These are phyloP conservation scores for Picea abies DNA, from an alignment of 83 land plant species.

Conservation along the genomic window DNA sequence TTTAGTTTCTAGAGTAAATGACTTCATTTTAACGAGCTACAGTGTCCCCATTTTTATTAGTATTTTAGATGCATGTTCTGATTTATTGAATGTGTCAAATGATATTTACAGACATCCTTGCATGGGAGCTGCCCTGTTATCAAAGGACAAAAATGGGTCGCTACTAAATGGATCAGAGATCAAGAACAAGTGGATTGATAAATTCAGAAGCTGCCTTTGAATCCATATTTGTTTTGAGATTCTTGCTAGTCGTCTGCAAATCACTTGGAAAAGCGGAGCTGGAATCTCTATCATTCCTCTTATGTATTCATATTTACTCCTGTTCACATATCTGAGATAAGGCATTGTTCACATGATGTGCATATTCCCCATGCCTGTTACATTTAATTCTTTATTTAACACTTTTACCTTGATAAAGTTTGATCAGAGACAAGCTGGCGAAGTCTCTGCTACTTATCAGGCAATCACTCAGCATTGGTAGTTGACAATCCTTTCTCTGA, in stretches of 20 bases:
- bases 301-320: background rate
- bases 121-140: constrained; percentile 99
- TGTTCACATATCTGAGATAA: too few species aligned
- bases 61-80: background rate
- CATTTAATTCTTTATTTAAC: background rate
- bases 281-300: background rate
- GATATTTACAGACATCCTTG: constrained; percentile 23
- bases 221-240: background rate
- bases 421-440: background rate
- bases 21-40: background rate
- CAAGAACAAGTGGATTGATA: constrained; percentile 9
- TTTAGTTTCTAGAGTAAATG: background rate
- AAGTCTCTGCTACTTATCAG: background rate
- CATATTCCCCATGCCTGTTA: background rate
- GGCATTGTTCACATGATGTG: background rate
- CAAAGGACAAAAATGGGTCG: constrained; percentile 98
- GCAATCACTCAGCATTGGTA: background rate
- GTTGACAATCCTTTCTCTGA: background rate
- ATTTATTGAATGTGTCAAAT: background rate
- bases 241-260: background rate
- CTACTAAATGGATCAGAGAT: constrained; percentile 86
- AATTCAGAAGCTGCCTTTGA: background rate
- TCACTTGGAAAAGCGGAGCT: background rate
- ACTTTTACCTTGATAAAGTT: background rate
- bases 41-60: background rate